Evolutionary conservation across 805 yeast species (phyloP), one percentile per base, ranked within the genome.

Genomic region (Candida lessepsii): DNA sequence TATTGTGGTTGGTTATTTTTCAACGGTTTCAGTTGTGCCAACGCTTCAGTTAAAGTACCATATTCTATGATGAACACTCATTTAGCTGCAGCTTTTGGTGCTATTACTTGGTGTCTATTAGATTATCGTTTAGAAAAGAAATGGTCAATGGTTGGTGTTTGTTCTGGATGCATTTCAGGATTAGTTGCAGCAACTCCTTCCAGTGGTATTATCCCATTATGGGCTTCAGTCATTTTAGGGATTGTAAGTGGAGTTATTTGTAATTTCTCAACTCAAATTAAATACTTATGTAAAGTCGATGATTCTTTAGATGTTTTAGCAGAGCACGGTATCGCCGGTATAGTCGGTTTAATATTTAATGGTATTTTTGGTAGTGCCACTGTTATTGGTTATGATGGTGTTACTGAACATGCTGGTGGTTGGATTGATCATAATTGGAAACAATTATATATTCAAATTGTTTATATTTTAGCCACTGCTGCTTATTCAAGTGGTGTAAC

Each of bases 261-360:
- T 76, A 91, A 91, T 70, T 86, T 86, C 56, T 71, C 96, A 41
- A 91, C 97, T 34, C 86, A 88, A 54, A 67, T 91, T 60, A 91
- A 91, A 65, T 86, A 84, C 58, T 65, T 86, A 47, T 67, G 85
- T 34, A 75, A 76, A 44, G 89, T 91, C 37, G 98, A 93, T 61
- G 99, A 91, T 66, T 82, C 96, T 2, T 69, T 93, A 52, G 98
- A 93, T 83, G 81, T 89, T 37, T 75, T 91, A 59, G 98, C 98
- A n/a, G 98, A 91, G 78, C 99, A 91, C 81, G 98, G 96, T 36
- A 75, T 91, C 52, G 98, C 97, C 0, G 99, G 99, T 23, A 75
- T 90, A 34, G 74, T 91, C 33, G 98, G 99, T 0, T 71, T 90
- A 35, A 42, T 91, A n/a, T 89, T 88, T 68, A 89, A 88, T 57